A percentile compares a stretch with the other conserved stretches of the same genome.
Evolutionary conservation across 202 grass and related monocot species (phyloP).

Genomic region (Panicum hallii): DNA sequence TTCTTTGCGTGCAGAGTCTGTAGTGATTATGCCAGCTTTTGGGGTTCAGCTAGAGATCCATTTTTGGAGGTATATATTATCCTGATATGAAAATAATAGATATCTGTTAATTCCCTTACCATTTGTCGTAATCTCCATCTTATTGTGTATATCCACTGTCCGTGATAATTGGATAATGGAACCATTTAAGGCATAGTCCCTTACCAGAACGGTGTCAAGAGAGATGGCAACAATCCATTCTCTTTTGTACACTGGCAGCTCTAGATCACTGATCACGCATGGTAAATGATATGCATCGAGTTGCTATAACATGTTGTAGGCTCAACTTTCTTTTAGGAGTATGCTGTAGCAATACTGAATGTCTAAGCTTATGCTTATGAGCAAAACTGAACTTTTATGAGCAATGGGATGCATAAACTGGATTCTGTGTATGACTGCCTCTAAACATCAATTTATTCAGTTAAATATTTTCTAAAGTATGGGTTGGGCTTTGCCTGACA

Average conservation of each 20-base stretch:
- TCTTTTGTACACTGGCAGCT: slow-evolving; percentile 18
- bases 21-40: slow-evolving; percentile 91
- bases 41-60: slow-evolving; percentile 89
- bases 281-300: neutral
- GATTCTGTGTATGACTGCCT: neutral
- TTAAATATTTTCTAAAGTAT: slow-evolving; percentile 5
- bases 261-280: slow-evolving; percentile 6
- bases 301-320: neutral
- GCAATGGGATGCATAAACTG: slow-evolving; percentile 5
- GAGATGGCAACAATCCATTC: neutral
- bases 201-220: neutral
- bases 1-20: slow-evolving; percentile 63
- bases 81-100: slow-evolving; percentile 17
- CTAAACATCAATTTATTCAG: neutral
- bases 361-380: neutral
- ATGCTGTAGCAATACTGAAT: slow-evolving; percentile 2
- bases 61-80: slow-evolving; percentile 75
- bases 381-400: neutral
- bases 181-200: too few species aligned
- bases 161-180: slow-evolving; percentile 11
- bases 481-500: neutral
- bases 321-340: slow-evolving; percentile 29
- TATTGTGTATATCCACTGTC: neutral
- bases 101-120: neutral
- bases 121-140: neutral